Conservation (phyloP, 768 basidiomycete species). For the Xerocomellus amylosporus region DNA sequence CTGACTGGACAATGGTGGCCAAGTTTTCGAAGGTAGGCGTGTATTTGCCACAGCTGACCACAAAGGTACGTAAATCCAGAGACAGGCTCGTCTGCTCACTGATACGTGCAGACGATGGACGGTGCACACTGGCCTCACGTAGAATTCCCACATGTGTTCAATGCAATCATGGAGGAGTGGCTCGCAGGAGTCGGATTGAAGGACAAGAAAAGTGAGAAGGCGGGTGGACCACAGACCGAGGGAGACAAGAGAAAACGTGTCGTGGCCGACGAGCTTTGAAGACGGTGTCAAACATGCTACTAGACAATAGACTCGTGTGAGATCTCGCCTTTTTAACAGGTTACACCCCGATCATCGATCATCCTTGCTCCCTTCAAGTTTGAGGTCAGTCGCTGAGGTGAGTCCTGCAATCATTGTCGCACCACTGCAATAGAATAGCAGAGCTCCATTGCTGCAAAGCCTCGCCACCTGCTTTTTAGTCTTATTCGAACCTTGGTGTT, state of each 20-base stretch:
- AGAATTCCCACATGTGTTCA: conserved; percentile 54
- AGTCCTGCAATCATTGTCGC: too few relatives aligned
- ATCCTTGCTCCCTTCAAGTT: too few relatives aligned
- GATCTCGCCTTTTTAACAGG: not conserved
- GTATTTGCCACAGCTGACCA: conserved; percentile 36
- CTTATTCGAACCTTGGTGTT: too few relatives aligned
- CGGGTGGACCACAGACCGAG: not conserved
- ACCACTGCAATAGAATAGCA: too few relatives aligned
- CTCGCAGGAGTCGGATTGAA: conserved; percentile 28
- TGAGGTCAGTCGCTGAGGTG: too few relatives aligned
- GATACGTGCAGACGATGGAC: conserved; percentile 43
- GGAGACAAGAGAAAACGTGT: not conserved
- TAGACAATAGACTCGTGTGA: not conserved
- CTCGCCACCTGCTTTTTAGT: too few relatives aligned
- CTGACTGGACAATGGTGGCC: conserved; percentile 39
- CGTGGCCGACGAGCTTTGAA: conserved; percentile 20
- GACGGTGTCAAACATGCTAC: not conserved
- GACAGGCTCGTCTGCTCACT: conserved; percentile 32
- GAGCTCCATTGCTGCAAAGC: too few relatives aligned
- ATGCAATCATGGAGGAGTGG: conserved; percentile 52
- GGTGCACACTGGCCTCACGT: conserved; percentile 70
- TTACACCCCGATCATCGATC: too few relatives aligned
- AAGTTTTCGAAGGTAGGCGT: conserved; percentile 24
- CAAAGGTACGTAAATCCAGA: conserved; percentile 29
- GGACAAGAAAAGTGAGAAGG: not conserved